phyloP scores from a whole-genome alignment of 352 stramenopile species.

The Phytopythium aichiense region DNA sequence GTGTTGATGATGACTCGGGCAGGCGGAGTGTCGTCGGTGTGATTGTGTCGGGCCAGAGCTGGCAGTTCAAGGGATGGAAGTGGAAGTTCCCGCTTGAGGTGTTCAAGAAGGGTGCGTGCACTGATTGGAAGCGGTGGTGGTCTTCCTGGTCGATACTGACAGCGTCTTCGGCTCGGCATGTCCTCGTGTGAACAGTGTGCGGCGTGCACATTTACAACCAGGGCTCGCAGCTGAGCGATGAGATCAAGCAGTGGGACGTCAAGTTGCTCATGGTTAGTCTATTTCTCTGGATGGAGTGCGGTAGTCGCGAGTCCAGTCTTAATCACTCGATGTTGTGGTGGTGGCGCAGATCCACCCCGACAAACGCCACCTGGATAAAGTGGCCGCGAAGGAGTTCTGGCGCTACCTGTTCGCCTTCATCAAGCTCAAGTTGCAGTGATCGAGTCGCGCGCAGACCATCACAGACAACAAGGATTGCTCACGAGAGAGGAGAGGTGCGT shows the following conservation, averaged over 20 bases:
- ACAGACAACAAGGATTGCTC: background rate
- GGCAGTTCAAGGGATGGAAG: constrained; percentile 94
- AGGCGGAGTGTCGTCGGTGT: constrained; percentile 88
- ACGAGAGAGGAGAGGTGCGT: background rate
- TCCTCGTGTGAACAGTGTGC: constrained; percentile 34
- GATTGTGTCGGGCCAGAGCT: constrained; percentile 85
- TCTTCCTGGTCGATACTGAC: background rate
- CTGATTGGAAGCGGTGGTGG: background rate
- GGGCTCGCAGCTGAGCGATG: constrained; percentile 65
- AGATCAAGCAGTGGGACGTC: constrained; percentile 90
- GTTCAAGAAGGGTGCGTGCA: constrained; percentile 82
- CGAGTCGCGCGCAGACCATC: background rate
- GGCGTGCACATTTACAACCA: constrained; percentile 85
- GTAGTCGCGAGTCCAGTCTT: background rate
- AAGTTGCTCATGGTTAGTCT: constrained; percentile 82
- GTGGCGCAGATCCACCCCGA: constrained; percentile 75
- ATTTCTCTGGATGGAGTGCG: background rate
- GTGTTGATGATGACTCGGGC: background rate
- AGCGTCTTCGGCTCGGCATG: background rate
- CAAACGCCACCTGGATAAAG: constrained; percentile 90
- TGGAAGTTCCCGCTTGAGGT: constrained; percentile 89
- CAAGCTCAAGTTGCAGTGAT: constrained; percentile 76
- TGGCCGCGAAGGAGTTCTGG: constrained; percentile 89
- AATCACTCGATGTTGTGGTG: background rate
- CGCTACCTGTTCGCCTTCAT: constrained; percentile 87